Percentiles rank a stretch among this genome's conserved stretches.
These are phyloP conservation scores for Xylaria polymorpha DNA, from an alignment of 2,329 filamentous ascomycete genomes.

Conservation along the genomic window DNA sequence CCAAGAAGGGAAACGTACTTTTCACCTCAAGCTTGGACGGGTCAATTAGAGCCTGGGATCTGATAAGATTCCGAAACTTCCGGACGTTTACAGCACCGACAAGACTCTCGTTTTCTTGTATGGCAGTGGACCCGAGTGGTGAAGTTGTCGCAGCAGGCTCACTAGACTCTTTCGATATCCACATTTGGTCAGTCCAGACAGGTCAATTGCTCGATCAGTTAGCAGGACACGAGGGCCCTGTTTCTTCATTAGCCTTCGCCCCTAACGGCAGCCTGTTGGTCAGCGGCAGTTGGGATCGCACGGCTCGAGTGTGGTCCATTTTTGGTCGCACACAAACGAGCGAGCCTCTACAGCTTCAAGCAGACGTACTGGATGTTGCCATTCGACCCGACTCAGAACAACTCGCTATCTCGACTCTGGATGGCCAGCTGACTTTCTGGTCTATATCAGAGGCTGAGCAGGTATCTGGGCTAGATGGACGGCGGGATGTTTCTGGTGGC, in stretches of 20 bases:
- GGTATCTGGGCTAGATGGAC: conserved; percentile 85
- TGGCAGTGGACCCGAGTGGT: conserved; percentile 96
- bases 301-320: conserved; percentile 94
- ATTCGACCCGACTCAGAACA: conserved; percentile 92
- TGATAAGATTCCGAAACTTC: conserved; percentile 96
- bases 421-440: conserved; percentile 97
- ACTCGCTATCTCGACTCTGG: conserved; percentile 89
- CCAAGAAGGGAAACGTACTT: conserved; percentile 92
- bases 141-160: conserved; percentile 97
- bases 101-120: conserved; percentile 88
- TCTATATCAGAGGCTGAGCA: conserved; percentile 88
- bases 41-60: conserved; percentile 93
- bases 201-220: conserved; percentile 93
- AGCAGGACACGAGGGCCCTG: conserved; percentile 91
- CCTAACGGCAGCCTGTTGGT: conserved; percentile 85
- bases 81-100: conserved; percentile 95
- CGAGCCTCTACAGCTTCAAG: conserved; percentile 90
- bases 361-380: conserved; percentile 87
- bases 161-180: conserved; percentile 94
- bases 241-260: conserved; percentile 88
- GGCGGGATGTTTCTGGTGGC: conserved; percentile 91
- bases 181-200: conserved; percentile 98
- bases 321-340: conserved; percentile 95
- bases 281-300: conserved; percentile 96
- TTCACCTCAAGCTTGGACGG: conserved; percentile 97